These are phyloP conservation scores for Cyclostephanos invisitatus DNA, from an alignment of 108 stramenopile species.

Conservation along the genomic window DNA sequence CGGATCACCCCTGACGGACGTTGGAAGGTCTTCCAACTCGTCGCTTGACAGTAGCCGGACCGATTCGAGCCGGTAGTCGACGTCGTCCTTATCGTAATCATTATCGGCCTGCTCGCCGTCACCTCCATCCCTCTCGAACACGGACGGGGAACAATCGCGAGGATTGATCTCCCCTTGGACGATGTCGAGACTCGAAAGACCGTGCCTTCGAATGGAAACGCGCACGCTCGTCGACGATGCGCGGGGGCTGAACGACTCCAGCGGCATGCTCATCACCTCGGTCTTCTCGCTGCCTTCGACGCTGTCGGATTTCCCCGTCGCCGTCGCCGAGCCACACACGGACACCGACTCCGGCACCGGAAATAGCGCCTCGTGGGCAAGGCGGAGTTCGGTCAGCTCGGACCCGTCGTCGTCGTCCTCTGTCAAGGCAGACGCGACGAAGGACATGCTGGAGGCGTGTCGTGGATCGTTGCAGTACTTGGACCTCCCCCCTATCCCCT, in stretches of 20 bases:
- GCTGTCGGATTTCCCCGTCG: neutral
- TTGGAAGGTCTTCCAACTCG: constrained; percentile 22
- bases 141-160: neutral
- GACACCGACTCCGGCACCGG: constrained; percentile 17
- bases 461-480: neutral
- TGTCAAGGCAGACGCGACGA: constrained; percentile 9
- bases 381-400: constrained; percentile 36
- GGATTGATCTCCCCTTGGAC: constrained; percentile 4
- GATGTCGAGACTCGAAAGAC: neutral
- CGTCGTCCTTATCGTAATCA: neutral
- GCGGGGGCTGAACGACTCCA: neutral
- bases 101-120: neutral
- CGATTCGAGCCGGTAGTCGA: constrained; percentile 2
- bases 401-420: constrained; percentile 21
- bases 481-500: neutral
- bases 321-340: neutral
- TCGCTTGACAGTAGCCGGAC: neutral
- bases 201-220: neutral
- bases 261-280: neutral
- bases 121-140: neutral
- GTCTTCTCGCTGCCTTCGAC: neutral
- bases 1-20: constrained; percentile 9
- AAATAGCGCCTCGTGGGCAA: constrained; percentile 43
- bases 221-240: neutral
- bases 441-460: neutral